A percentile compares a stretch with the other conserved stretches of the same genome.
Evolutionary conservation across 768 basidiomycete genomes (phyloP).

Genomic region (Lactarius sanguifluus): DNA sequence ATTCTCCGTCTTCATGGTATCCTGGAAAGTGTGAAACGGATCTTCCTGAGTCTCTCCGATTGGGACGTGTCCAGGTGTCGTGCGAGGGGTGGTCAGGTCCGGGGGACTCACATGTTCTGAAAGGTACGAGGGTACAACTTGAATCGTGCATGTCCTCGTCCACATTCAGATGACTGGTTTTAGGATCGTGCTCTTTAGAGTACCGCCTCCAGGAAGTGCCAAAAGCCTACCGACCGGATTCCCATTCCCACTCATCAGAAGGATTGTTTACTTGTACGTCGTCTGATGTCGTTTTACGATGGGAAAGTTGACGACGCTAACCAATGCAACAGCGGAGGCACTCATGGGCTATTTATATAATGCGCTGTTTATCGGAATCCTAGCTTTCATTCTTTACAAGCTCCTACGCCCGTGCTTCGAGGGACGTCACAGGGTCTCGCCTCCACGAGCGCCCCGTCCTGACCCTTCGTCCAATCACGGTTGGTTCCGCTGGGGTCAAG

Average conservation of each 20-base stretch:
- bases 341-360: neutral
- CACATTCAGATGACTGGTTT: neutral
- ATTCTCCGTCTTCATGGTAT: neutral
- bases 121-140: conserved; percentile 55
- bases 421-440: conserved; percentile 32
- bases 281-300: neutral
- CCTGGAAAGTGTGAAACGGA: conserved; percentile 78
- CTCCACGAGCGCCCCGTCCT: conserved; percentile 37
- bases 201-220: conserved; percentile 79
- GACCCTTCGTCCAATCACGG: conserved; percentile 38
- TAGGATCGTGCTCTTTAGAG: conserved; percentile 85
- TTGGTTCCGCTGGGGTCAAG: conserved; percentile 52
- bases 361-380: conserved; percentile 37
- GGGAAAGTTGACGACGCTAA: conserved; percentile 1
- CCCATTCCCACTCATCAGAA: neutral
- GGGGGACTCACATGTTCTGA: conserved; percentile 81
- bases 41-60: conserved; percentile 75
- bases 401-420: conserved; percentile 56
- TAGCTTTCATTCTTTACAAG: conserved; percentile 55
- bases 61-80: conserved; percentile 81
- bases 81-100: conserved; percentile 90
- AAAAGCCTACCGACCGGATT: conserved; percentile 31
- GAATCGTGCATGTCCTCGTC: conserved; percentile 8
- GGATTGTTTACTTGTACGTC: conserved; percentile 5
- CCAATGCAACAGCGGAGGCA: conserved; percentile 14